These are phyloP conservation scores for Furcasterigmium furcatum DNA, from an alignment of 2,329 filamentous ascomycete genomes.

Conservation along the genomic window DNA sequence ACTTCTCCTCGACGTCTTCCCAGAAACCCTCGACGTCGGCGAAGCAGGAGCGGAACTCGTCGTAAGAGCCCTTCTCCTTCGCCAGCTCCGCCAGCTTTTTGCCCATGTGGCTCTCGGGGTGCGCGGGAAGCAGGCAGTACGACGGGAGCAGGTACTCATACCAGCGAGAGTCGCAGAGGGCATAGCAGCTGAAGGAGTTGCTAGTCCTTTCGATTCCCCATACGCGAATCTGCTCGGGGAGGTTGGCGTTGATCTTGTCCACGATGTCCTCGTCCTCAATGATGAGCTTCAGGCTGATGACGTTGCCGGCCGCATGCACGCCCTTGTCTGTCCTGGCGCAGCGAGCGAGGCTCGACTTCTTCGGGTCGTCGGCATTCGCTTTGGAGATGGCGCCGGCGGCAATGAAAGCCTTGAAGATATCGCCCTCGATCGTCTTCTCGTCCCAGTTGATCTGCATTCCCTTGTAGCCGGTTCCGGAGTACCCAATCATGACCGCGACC, in stretches of 20 bases:
- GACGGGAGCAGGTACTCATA: slow-evolving; percentile 97
- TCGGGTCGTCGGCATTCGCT: slow-evolving; percentile 92
- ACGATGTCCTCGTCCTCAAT: slow-evolving; percentile 87
- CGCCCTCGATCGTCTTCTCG: slow-evolving; percentile 93
- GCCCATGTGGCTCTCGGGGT: slow-evolving; percentile 82
- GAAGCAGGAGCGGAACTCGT: slow-evolving; percentile 66
- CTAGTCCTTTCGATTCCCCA: slow-evolving; percentile 92
- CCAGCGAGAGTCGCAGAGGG: slow-evolving; percentile 89
- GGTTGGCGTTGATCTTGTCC: slow-evolving; percentile 81
- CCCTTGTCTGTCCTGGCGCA: slow-evolving; percentile 97
- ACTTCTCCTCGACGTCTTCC: slow-evolving; percentile 75
- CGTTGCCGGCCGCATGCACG: slow-evolving; percentile 92
- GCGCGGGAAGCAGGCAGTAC: slow-evolving; percentile 87
- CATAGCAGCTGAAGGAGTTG: slow-evolving; percentile 91
- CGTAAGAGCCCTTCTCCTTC: slow-evolving; percentile 68
- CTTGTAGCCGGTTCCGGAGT: slow-evolving; percentile 94
- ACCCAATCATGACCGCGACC: slow-evolving; percentile 92
- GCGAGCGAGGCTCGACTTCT: slow-evolving; percentile 90
- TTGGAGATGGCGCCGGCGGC: slow-evolving; percentile 92
- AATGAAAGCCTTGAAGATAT: slow-evolving; percentile 90
- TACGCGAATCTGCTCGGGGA: slow-evolving; percentile 86
- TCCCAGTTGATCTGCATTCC: slow-evolving; percentile 87
- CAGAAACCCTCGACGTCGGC: slow-evolving; percentile 80
- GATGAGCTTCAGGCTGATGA: slow-evolving; percentile 93
- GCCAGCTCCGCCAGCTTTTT: slow-evolving; percentile 78